Evolutionary conservation across 495 filamentous ascomycete species (phyloP).

Genomic region (Hypoxylon crocopeplum): DNA sequence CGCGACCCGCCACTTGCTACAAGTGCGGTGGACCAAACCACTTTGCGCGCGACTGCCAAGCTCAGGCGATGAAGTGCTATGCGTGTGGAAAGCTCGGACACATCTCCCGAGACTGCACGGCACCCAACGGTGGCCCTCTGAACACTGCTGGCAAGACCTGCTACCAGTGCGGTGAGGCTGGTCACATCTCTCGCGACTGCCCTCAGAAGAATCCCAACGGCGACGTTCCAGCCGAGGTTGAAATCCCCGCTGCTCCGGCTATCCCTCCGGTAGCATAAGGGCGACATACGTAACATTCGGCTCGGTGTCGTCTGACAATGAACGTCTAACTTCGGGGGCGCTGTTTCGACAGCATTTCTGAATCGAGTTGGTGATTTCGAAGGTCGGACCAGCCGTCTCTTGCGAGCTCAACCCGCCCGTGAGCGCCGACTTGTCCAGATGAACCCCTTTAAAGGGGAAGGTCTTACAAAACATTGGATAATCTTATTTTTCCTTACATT

Average conservation of each 20-base stretch:
- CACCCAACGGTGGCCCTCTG: constrained; percentile 93
- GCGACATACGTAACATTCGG: constrained; percentile 3
- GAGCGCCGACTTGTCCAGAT: constrained; percentile 15
- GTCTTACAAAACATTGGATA: constrained; percentile 22
- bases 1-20: constrained; percentile 94
- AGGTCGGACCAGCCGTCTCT: neutral
- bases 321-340: neutral
- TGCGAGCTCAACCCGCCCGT: neutral
- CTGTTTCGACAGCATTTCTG: neutral
- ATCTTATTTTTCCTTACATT: constrained; percentile 22
- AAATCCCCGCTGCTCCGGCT: constrained; percentile 38
- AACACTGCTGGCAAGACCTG: constrained; percentile 97
- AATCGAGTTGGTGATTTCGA: neutral
- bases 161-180: constrained; percentile 94
- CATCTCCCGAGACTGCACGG: constrained; percentile 96
- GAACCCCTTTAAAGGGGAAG: constrained; percentile 1
- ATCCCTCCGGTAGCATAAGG: constrained; percentile 47
- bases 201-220: constrained; percentile 65
- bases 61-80: constrained; percentile 99
- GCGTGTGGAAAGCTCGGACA: constrained; percentile 98
- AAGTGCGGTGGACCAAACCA: constrained; percentile 99
- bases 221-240: constrained; percentile 51
- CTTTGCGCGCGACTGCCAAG: constrained; percentile 98
- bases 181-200: constrained; percentile 96
- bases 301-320: neutral